Evolutionary conservation across 2,329 filamentous ascomycete genomes (phyloP).

Genomic region (Fulvia fulva): DNA sequence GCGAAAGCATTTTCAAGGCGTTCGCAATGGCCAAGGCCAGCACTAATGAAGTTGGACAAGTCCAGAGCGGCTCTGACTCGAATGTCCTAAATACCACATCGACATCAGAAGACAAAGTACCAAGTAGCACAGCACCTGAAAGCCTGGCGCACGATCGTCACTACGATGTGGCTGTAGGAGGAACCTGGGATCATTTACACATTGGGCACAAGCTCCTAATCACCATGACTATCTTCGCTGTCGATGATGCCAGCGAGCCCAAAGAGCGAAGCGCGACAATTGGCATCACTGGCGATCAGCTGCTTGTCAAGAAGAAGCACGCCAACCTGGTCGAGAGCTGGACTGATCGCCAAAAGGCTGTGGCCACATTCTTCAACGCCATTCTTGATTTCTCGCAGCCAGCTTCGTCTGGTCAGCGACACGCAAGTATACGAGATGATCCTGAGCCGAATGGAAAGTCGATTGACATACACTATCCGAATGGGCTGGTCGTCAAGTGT

Average conservation of each 20-base stretch:
- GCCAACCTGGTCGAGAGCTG: constrained; percentile 77
- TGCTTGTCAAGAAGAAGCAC: constrained; percentile 86
- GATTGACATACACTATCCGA: constrained; percentile 56
- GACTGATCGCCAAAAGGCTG: constrained; percentile 65
- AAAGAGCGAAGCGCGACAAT: constrained; percentile 61
- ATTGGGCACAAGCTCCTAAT: constrained; percentile 93
- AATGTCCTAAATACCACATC: constrained; percentile 1
- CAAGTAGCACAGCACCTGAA: constrained; percentile 1
- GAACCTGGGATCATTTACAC: constrained; percentile 95
- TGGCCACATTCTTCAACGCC: constrained; percentile 65
- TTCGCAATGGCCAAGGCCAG: constrained; percentile 37
- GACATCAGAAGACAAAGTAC: not conserved
- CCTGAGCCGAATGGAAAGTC: constrained; percentile 49
- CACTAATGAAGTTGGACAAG: constrained; percentile 31
- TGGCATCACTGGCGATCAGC: constrained; percentile 82
- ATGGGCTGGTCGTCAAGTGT: constrained; percentile 67
- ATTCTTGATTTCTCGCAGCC: constrained; percentile 57
- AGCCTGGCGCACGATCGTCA: constrained; percentile 37
- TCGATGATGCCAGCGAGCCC: constrained; percentile 44
- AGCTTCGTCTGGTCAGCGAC: constrained; percentile 21
- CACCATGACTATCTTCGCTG: constrained; percentile 74
- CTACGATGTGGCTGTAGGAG: constrained; percentile 72
- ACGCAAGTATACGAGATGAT: constrained; percentile 41
- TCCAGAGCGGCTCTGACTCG: constrained; percentile 25
- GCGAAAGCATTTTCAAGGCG: constrained; percentile 54